Base-by-base conservation (phyloP, 2,329 filamentous ascomycete species). In the Bertia moriformis region DNA sequence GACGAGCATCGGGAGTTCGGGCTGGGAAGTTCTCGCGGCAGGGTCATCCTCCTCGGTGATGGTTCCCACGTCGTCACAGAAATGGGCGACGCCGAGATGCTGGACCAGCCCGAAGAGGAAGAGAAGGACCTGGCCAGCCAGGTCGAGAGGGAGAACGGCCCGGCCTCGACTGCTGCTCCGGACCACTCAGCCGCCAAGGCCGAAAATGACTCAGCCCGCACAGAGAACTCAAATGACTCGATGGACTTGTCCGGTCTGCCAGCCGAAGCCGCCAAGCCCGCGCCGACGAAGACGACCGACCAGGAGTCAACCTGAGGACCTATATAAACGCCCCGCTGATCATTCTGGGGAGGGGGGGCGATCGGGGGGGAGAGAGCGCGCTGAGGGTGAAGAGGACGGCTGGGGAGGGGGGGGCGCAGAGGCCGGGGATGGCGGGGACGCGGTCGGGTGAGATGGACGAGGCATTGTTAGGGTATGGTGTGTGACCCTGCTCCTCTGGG, bases 41-140 rank as follows among this genome's bases (percentile, higher is more conserved):
- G 88, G 51, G 87, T 95, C 59, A 96, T 96, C 59, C 79, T 94
- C 56, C 74, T 98, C 49, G 88, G 89, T 49, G 88, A 96, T 66
- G 91, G 89, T 52, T 93, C 85, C 53, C 87, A 95, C 67, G 77
- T 93, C 57, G 69, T 88, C 53, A 87, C 85, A 49, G 86, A 91
- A 60, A 82, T 83, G 56, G 80, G 87, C 60, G 87, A 95, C 55
- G 78, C 83, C 46, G 87, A 94, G 52, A 89, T 94, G 79, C 93
- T 95, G 62, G 86, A 95, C 59, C 80, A 87, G 53, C 59, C 65
- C 51, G 82, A 86, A 56, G 85, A 93, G 54, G 73, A 78, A 50
- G 84, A 93, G 54, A 84, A 85, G 58, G 87, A 94, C 55, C 69
- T 88, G 46, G 79, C 75, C 47, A 88, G 81, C 58, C 86, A 93